Evolutionary conservation across 1,139 yeast species (phyloP), one percentile per base, ranked within the genome.

Genomic region (Magnusiomyces fungicola): DNA sequence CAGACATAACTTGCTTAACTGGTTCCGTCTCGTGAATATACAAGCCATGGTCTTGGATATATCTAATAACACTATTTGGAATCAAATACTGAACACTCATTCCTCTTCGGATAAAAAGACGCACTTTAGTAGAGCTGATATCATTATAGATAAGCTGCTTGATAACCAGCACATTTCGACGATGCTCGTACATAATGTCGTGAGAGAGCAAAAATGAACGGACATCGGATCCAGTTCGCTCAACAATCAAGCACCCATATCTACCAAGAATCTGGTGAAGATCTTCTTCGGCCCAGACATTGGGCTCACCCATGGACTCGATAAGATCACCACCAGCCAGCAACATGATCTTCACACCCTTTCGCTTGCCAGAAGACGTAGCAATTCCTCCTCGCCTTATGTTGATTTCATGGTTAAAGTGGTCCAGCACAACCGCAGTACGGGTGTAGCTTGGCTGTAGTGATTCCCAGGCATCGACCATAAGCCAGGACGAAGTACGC

Each of bases 401-500:
- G 66, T 94, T 92, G 57, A 92, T 84, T 64, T 94, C 98, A 62
- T 90, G 89, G 68, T 92, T 92, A 69, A 92, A 92, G 67, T 92
- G 99, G 67, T 92, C 98, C 64, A 92, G 75, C 4, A 92, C 99
- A 49, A 88, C 76, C 1, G 98, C 97, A 0, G 99, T 92, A 58
- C 98, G 76, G 25, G 96, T 89, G 66, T 94, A 94, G 47, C 80
- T 77, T 0, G 89, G 87, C 66, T 94, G 98, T 53, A 92, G 72
- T 6, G 95, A 84, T 68, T 92, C 99, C 99, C 99, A 92, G 0
- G 97, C 97, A 67, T 92, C 99, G 23, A 92, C 98, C 97, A 92
- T 94, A 45, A 94, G 74, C 97, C 99, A 92, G 25, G 94, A 81
- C 3, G 94, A 82, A 0, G 99, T 92, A 61, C 98, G 77, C 64